Evolutionary conservation across 495 filamentous ascomycete species (phyloP).

Genomic region (Penicillium pulvis): DNA sequence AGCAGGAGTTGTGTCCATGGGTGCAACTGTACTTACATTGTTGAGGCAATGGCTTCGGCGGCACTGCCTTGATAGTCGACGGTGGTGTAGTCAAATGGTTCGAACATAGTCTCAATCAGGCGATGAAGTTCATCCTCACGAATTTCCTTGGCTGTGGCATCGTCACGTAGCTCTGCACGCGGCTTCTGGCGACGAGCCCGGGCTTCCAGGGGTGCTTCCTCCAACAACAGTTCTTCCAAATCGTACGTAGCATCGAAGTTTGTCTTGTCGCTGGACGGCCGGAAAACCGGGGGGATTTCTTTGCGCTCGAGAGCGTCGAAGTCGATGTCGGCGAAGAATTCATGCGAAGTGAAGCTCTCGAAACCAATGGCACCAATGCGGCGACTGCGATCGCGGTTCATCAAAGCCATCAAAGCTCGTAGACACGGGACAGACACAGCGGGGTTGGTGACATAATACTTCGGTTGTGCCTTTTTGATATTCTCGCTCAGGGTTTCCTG

Average conservation of each 20-base stretch:
- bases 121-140: conserved; percentile 91
- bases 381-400: conserved; percentile 77
- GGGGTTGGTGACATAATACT: conserved; percentile 85
- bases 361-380: conserved; percentile 80
- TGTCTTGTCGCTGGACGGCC: conserved; percentile 93
- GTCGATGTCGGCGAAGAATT: conserved; percentile 86
- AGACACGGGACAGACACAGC: conserved; percentile 84
- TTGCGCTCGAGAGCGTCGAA: conserved; percentile 86
- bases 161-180: conserved; percentile 83
- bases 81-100: conserved; percentile 91
- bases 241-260: conserved; percentile 99
- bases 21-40: conserved; percentile 30
- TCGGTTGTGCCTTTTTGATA: conserved; percentile 81
- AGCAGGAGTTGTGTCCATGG: neutral
- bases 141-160: conserved; percentile 94
- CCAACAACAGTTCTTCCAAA: conserved; percentile 87
- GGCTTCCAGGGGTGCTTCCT: conserved; percentile 94
- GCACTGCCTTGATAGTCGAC: conserved; percentile 58
- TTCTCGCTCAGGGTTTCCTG: conserved; percentile 77
- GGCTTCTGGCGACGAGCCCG: conserved; percentile 91
- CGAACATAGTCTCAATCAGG: conserved; percentile 92
- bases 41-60: conserved; percentile 43
- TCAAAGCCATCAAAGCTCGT: conserved; percentile 77
- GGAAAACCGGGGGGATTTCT: conserved; percentile 87
- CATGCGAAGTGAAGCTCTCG: conserved; percentile 78